phyloP scores from a whole-genome alignment of 192 early-diverging fungal species.

The Ambispora gerdemannii region DNA sequence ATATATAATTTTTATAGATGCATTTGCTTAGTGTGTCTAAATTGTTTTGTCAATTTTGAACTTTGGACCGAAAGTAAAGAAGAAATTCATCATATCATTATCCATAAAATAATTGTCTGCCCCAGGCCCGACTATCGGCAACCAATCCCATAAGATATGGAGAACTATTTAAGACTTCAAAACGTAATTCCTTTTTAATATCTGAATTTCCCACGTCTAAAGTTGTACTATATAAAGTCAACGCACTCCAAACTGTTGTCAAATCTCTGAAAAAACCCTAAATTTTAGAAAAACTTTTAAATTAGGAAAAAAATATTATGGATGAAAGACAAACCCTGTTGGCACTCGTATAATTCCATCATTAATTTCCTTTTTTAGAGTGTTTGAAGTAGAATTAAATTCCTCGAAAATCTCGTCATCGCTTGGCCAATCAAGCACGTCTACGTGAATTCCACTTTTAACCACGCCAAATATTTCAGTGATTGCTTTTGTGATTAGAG shows the following conservation, averaged over 20 bases:
- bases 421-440: background rate
- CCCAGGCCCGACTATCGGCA: background rate
- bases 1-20: too few species aligned
- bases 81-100: too few species aligned
- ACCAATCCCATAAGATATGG: background rate
- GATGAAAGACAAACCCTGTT: background rate
- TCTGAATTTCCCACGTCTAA: background rate
- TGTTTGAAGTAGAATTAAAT: background rate
- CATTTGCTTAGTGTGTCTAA: too few species aligned
- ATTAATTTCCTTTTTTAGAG: background rate
- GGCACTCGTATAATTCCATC: background rate
- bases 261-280: background rate
- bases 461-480: background rate
- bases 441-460: background rate
- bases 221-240: background rate
- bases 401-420: background rate
- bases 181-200: background rate
- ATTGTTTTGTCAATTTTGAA: too few species aligned
- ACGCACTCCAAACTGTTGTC: background rate
- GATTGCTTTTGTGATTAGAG: background rate
- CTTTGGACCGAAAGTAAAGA: too few species aligned
- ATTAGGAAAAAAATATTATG: background rate
- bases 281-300: background rate
- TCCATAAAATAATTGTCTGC: slow-evolving; percentile 11
- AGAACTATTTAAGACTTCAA: background rate